Base-by-base conservation (phyloP, 2,329 filamentous ascomycete genomes). In the Neonectria magnoliae region DNA sequence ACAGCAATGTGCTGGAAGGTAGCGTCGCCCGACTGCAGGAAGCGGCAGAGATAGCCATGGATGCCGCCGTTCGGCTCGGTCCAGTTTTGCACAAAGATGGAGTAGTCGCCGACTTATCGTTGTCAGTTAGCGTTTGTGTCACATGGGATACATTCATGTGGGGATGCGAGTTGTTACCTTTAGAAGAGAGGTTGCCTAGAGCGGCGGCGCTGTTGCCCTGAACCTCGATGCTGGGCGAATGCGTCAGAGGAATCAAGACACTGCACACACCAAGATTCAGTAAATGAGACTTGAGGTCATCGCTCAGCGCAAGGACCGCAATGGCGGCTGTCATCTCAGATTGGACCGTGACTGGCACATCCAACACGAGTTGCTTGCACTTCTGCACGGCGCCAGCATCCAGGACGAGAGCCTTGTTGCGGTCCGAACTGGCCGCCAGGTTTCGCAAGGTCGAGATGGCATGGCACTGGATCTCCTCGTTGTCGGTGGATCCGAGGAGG, bases 261-360 rank as follows among this genome's bases (percentile, higher is more conserved):
- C 98, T 96, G 76, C 98, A 98, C 1, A 99, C 95, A 22, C 95
- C 96, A 2, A 98, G 86, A 66, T 93, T 94, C 59, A 99, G 83
- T 13, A 99, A 86, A 76, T 97, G 93, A 5, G 92, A 89, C 81
- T 99, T 99, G 63, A 99, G 87, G 68, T 99, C 96, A 74, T 99
- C 96, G 73, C 95, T 98, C 56, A 99, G 83, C 18, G 96, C 96
- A 68, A 99, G 86, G 14, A 99, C 96, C 41, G 96, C 96, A 79
- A 99, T 98, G 1, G 96, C 96, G n/a, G 96, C 96, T 5, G 96
- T 99, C 96, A 99, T 99, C 80, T 99, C 96, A 2, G 94, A 98
- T 78, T 99, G 96, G 2, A 99, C 96, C 42, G 93, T 95, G 53
- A 98, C 87, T 0, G 96, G 94, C 3, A 98, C 96, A 60, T 97